Conservation (phyloP, 805 yeast species). For the Huiozyma naganishii region DNA sequence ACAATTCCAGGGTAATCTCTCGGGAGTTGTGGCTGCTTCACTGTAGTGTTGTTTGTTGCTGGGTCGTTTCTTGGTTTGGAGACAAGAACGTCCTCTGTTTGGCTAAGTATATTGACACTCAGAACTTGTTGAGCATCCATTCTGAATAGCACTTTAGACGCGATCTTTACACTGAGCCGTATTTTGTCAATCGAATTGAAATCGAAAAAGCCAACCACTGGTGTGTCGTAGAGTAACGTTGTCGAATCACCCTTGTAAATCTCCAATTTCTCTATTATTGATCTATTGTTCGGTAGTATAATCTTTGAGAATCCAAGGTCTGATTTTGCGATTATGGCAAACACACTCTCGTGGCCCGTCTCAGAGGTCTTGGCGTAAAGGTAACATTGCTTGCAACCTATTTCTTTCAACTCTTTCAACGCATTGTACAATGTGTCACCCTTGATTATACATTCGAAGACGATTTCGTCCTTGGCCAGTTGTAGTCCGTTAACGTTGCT, state of each 20-base stretch:
- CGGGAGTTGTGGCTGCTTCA: constrained; percentile 17
- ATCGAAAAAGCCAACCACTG: constrained; percentile 36
- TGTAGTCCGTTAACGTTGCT: constrained; percentile 30
- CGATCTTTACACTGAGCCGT: constrained; percentile 37
- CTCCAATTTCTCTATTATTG: constrained; percentile 50
- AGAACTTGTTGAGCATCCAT: constrained; percentile 42
- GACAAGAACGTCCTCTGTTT: constrained; percentile 21
- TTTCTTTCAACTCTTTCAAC: constrained; percentile 44
- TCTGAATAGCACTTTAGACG: constrained; percentile 44
- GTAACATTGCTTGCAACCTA: constrained; percentile 41
- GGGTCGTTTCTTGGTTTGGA: constrained; percentile 17
- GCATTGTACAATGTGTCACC: constrained; percentile 45
- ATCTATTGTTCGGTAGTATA: constrained; percentile 50
- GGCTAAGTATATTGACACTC: constrained; percentile 37
- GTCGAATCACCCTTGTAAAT: constrained; percentile 24
- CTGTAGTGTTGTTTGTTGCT: constrained; percentile 1
- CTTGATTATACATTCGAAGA: constrained; percentile 42
- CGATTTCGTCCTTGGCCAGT: constrained; percentile 34
- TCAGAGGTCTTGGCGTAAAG: constrained; percentile 32
- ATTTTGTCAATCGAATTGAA: constrained; percentile 39
- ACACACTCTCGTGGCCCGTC: constrained; percentile 19
- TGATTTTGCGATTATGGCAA: constrained; percentile 51
- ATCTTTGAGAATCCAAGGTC: constrained; percentile 65
- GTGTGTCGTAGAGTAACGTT: constrained; percentile 1
- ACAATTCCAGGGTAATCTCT: constrained; percentile 33